Percentiles rank a stretch among this genome's conserved stretches.
Evolutionary conservation across 345 rosid genomes (phyloP).

Genomic region (Hypericum androsaemum): DNA sequence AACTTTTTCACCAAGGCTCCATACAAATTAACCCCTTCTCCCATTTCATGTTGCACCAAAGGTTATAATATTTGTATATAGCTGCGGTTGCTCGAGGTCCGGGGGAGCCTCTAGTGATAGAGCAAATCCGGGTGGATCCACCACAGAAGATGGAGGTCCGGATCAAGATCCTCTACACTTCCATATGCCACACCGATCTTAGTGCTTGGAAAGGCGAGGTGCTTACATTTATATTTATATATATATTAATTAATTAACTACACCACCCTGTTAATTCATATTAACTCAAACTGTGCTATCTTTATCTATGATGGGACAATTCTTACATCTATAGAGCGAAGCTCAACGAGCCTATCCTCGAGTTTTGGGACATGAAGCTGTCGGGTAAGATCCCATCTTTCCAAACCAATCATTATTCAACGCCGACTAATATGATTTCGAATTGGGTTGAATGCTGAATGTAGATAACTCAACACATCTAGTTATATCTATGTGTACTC

Average conservation of each 20-base stretch:
- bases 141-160: constrained; percentile 58
- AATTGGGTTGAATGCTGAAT: too few species aligned
- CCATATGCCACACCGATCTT: constrained; percentile 64
- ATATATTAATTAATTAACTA: too few species aligned
- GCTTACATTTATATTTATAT: background rate
- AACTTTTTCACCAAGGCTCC: background rate
- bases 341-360: constrained; percentile 53
- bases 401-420: too few species aligned
- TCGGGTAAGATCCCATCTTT: constrained; percentile 33
- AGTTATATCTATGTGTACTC: too few species aligned
- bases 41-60: background rate
- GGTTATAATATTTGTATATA: constrained; percentile 9
- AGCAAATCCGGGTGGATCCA: constrained; percentile 53
- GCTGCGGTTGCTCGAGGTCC: constrained; percentile 61
- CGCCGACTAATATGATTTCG: too few species aligned
- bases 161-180: constrained; percentile 44
- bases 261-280: too few species aligned
- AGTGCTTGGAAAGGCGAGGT: constrained; percentile 59
- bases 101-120: constrained; percentile 37
- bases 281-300: background rate
- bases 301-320: background rate
- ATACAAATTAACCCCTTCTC: background rate
- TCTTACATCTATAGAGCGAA: constrained; percentile 32
- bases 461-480: too few species aligned
- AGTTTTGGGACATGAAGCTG: constrained; percentile 73